Evolutionary conservation across 495 filamentous ascomycete genomes (phyloP), one percentile per base, ranked within the genome.

Genomic region (Xylaria sp.): DNA sequence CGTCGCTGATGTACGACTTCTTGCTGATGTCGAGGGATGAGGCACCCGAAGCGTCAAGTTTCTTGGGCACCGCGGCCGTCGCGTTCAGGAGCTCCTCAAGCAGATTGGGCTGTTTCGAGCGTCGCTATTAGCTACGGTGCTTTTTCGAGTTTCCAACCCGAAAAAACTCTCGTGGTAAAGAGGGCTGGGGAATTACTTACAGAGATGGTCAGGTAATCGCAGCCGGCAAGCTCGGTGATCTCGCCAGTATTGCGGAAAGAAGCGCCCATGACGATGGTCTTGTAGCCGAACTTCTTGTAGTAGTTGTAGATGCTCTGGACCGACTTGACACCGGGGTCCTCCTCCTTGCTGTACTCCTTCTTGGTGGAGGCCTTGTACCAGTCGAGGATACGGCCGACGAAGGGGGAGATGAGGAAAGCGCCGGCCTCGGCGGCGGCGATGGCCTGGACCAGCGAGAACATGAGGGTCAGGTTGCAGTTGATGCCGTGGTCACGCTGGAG

Each of bases 221-320:
- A 98, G 78, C 96, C 96, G 81, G 94, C 94, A 43, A 99, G 87
- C 88, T 99, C 97, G 55, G 92, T 97, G 84, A 99, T 97, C 87
- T 99, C 96, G 73, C 96, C 96, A 66, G 85, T 83, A 85, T 92
- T 97, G 77, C 96, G 88, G 93, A 99, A 99, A 17, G 94, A 97
- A 73, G 96, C 96, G 79, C 96, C 96, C 96, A 99, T 99, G 80
- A 99, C 96, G 77, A 97, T 97, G 82, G 96, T 99, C 76, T 96
- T 95, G 90, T 99, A 98, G 78, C 92, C 94, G 83, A 87, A 92
- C 88, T 98, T 99, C 93, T 99, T 99, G 91, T 99, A 99, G 92
- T 99, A 99, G 88, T 99, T 97, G 92, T 92, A 99, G 88, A 99
- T 99, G 80, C 75, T 78, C 89, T 97, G 89, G 77, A 99, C 97